These are phyloP conservation scores for Hanseniaspora nectarophila DNA, from an alignment of 805 yeast genomes.

Conservation along the genomic window DNA sequence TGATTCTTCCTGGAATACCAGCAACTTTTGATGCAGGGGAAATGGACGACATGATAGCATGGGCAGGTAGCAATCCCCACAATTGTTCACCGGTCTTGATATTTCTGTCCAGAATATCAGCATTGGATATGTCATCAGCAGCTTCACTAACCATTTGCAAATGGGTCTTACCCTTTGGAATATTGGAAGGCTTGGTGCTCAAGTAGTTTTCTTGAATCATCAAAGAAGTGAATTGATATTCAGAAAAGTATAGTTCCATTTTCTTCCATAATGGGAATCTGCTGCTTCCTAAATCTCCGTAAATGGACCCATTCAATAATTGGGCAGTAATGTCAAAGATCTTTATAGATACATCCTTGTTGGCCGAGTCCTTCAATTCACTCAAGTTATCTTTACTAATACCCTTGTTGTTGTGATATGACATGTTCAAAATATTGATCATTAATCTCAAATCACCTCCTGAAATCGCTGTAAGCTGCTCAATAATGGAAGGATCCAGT, in stretches of 20 bases:
- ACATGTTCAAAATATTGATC: conserved; percentile 73
- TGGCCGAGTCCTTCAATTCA: conserved; percentile 59
- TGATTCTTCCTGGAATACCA: conserved; percentile 60
- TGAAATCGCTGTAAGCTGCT: conserved; percentile 72
- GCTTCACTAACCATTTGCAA: conserved; percentile 60
- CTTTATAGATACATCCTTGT: conserved; percentile 77
- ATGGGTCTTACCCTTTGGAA: conserved; percentile 38
- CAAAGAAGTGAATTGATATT: conserved; percentile 84
- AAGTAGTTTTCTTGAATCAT: conserved; percentile 94
- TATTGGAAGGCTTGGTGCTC: conserved; percentile 45
- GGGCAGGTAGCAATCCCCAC: conserved; percentile 88
- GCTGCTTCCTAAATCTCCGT: conserved; percentile 34
- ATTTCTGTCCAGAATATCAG: conserved; percentile 67
- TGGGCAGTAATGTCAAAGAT: conserved; percentile 81
- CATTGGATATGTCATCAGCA: conserved; percentile 73
- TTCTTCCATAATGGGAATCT: conserved; percentile 61
- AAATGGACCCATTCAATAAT: conserved; percentile 49
- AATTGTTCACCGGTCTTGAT: conserved; percentile 87
- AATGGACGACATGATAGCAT: conserved; percentile 76
- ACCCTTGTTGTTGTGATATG: conserved; percentile 56
- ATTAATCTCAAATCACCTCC: conserved; percentile 89
- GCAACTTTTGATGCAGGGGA: conserved; percentile 64
- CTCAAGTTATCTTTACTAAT: conserved; percentile 42
- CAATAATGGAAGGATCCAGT: conserved; percentile 68
- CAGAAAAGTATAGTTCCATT: conserved; percentile 82